A percentile compares a stretch with the other conserved stretches of the same genome.
These are phyloP conservation scores for Bjerkandera adusta DNA, from an alignment of 1,284 basidiomycete genomes.

Conservation along the genomic window DNA sequence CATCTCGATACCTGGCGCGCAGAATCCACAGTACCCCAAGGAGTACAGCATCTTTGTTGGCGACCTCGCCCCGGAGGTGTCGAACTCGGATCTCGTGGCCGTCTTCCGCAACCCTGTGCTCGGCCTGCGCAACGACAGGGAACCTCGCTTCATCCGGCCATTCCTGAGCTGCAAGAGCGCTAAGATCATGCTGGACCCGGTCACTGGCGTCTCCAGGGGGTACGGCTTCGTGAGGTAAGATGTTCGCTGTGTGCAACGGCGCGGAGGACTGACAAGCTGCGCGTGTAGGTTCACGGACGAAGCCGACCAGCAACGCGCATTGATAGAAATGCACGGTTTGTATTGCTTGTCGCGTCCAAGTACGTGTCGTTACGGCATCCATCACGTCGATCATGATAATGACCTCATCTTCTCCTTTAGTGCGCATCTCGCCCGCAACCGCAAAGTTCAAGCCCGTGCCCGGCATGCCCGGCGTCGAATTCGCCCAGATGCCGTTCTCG, in stretches of 20 bases:
- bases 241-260: not conserved
- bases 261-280: conserved; percentile 7
- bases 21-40: conserved; percentile 63
- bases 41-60: conserved; percentile 93
- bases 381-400: conserved; percentile 16
- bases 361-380: conserved; percentile 40
- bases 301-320: conserved; percentile 81
- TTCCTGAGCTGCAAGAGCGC: conserved; percentile 90
- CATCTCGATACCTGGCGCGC: conserved; percentile 28
- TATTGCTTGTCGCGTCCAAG: conserved; percentile 84
- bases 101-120: conserved; percentile 84
- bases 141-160: conserved; percentile 81
- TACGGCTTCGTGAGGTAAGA: conserved; percentile 85
- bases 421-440: conserved; percentile 88
- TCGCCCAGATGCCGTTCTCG: conserved; percentile 46
- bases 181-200: conserved; percentile 90
- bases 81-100: conserved; percentile 86
- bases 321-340: conserved; percentile 87
- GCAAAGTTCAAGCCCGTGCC: conserved; percentile 75
- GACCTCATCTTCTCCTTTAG: conserved; percentile 35
- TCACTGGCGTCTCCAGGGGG: conserved; percentile 84
- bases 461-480: conserved; percentile 40
- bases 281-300: conserved; percentile 76
- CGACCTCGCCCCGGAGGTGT: conserved; percentile 86
- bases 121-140: conserved; percentile 75